phyloP scores from a whole-genome alignment of 495 filamentous ascomycete genomes.

The Penicillium argentinense region DNA sequence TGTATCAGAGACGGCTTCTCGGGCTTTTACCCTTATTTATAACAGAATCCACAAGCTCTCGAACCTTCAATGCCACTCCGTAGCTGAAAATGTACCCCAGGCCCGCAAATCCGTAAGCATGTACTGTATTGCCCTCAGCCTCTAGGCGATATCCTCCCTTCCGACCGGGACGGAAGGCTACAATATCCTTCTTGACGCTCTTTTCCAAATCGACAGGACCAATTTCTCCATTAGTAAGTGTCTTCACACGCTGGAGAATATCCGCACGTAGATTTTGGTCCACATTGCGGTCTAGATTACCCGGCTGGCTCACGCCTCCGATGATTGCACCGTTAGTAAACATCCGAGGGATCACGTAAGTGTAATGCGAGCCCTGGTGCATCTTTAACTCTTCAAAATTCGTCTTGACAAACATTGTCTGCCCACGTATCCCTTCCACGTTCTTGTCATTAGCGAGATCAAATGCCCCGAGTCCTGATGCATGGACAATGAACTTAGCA shows the following conservation, averaged over 20 bases:
- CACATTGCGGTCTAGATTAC: constrained; percentile 9
- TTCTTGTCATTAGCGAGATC: constrained; percentile 12
- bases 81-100: constrained; percentile 18
- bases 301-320: constrained; percentile 14
- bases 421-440: constrained; percentile 15
- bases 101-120: constrained; percentile 18
- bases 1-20: constrained; percentile 5
- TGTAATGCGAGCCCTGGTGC: constrained; percentile 18
- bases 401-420: constrained; percentile 18
- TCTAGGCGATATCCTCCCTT: constrained; percentile 15
- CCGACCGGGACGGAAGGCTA: constrained; percentile 15
- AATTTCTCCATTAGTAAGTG: not conserved
- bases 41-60: constrained; percentile 7
- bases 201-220: constrained; percentile 4
- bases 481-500: constrained; percentile 10
- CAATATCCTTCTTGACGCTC: constrained; percentile 7
- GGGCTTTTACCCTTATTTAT: not conserved
- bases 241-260: constrained; percentile 11
- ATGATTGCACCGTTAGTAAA: constrained; percentile 15
- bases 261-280: constrained; percentile 10
- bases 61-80: constrained; percentile 16
- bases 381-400: constrained; percentile 14
- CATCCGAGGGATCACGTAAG: constrained; percentile 21
- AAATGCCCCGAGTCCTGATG: constrained; percentile 12
- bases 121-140: constrained; percentile 12